Evolutionary conservation across 208 protist genomes (phyloP).

Genomic region (Acanthamoeba sp.): DNA sequence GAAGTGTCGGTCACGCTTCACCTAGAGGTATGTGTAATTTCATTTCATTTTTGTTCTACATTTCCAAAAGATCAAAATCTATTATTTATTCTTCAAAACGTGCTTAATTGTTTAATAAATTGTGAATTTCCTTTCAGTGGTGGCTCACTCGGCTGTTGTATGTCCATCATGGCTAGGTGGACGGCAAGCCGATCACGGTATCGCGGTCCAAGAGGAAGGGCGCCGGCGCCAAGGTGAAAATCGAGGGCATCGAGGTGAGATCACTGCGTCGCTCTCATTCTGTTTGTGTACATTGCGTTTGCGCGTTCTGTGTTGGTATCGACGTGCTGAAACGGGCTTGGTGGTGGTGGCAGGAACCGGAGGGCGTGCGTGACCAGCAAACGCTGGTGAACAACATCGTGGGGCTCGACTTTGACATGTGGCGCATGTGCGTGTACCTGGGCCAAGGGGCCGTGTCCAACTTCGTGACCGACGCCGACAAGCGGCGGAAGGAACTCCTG

Average conservation of each 20-base stretch:
- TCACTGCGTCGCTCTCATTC: neutral
- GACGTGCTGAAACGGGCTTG: neutral
- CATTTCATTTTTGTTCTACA: too few species aligned
- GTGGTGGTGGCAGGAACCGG: neutral
- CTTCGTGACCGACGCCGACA: constrained; percentile 81
- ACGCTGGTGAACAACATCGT: constrained; percentile 77
- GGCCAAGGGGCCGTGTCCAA: constrained; percentile 80
- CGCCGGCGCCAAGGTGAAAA: constrained; percentile 70
- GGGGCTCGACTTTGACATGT: constrained; percentile 81
- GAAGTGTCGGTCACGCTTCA: constrained; percentile 43
- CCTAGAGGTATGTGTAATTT: neutral
- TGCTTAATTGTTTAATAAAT: too few species aligned
- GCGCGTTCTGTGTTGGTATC: neutral
- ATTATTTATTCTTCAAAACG: neutral
- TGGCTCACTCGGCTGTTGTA: neutral
- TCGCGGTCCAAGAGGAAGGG: constrained; percentile 65
- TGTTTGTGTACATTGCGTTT: too few species aligned
- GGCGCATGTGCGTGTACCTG: constrained; percentile 82
- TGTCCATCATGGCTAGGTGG: neutral
- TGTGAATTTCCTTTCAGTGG: too few species aligned
- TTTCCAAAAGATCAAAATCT: neutral
- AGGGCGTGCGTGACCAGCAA: constrained; percentile 79
- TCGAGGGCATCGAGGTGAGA: constrained; percentile 55
- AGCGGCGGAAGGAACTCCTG: constrained; percentile 77
- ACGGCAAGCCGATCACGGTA: constrained; percentile 56